A percentile compares a stretch with the other conserved stretches of the same genome.
These are phyloP conservation scores for Ailanthus altissimus DNA, from an alignment of 345 rosid species.

Conservation along the genomic window DNA sequence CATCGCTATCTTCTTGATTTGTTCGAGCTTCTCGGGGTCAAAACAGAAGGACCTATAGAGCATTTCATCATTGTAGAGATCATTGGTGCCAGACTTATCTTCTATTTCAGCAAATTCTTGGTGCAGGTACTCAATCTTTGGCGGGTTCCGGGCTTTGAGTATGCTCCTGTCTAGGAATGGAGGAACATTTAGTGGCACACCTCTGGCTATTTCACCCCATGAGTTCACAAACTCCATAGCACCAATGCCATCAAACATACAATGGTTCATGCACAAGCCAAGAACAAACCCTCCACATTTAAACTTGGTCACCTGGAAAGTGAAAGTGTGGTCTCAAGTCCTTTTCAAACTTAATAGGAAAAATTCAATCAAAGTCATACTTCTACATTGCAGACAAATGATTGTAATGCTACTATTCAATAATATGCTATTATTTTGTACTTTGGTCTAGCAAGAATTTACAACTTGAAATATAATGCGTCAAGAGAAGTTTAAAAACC, in stretches of 20 bases:
- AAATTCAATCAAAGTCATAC: background rate
- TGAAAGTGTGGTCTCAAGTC: no score
- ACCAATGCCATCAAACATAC: constrained; percentile 85
- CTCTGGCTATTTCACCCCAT: constrained; percentile 82
- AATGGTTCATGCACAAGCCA: constrained; percentile 75
- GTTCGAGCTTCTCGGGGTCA: constrained; percentile 62
- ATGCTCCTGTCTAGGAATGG: constrained; percentile 63
- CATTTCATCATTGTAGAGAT: constrained; percentile 56
- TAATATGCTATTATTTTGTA: background rate
- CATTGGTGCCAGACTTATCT: constrained; percentile 46
- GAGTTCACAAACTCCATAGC: constrained; percentile 89
- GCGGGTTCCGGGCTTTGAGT: constrained; percentile 56
- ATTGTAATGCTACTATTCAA: background rate
- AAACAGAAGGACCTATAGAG: constrained; percentile 73
- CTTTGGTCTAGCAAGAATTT: background rate
- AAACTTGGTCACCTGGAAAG: constrained; percentile 68
- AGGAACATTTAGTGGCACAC: constrained; percentile 52
- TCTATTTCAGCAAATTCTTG: constrained; percentile 70
- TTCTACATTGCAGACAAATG: background rate
- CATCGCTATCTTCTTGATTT: constrained; percentile 53
- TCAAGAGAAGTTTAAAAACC: constrained; percentile 36
- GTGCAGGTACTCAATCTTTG: constrained; percentile 55
- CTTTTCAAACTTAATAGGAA: background rate
- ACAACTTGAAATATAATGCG: background rate
- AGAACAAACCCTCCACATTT: constrained; percentile 79